Evolutionary conservation across 164 flowering plant genomes (phyloP).

Genomic region (Malania oleifera): DNA sequence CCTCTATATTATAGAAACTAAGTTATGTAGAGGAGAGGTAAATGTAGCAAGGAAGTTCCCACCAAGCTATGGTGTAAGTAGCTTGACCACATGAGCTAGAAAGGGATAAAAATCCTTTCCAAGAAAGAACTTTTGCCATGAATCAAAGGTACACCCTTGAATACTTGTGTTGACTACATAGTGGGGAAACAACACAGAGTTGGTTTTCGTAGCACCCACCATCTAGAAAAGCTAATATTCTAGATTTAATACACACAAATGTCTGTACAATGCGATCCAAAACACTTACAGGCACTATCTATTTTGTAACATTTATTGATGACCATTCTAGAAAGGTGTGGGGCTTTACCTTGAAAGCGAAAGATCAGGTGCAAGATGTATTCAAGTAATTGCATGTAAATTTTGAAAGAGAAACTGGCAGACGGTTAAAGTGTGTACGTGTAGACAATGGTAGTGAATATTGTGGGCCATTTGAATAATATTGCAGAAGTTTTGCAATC

Average conservation of each 20-base stretch:
- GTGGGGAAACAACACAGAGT: too few relatives aligned
- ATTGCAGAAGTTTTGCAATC: neutral
- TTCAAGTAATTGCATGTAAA: neutral
- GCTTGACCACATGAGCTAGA: too few relatives aligned
- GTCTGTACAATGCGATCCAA: neutral
- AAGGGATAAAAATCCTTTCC: too few relatives aligned
- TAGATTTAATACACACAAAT: neutral
- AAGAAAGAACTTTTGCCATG: too few relatives aligned
- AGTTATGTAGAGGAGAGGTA: neutral
- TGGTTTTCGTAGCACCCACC: too few relatives aligned
- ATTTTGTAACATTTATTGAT: neutral
- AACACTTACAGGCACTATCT: neutral
- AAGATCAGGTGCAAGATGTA: neutral
- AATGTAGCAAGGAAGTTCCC: neutral
- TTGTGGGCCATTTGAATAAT: neutral
- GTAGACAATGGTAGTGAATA: neutral
- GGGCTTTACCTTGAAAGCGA: neutral
- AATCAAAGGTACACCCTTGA: too few relatives aligned
- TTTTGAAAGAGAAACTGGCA: neutral
- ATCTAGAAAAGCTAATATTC: neutral
- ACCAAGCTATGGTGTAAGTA: too few relatives aligned
- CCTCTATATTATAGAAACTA: neutral
- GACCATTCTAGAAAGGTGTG: neutral
- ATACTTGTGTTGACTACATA: too few relatives aligned
- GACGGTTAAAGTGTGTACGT: neutral